Conservation (phyloP, 352 stramenopile genomes). For the Pythium brachiatum region DNA sequence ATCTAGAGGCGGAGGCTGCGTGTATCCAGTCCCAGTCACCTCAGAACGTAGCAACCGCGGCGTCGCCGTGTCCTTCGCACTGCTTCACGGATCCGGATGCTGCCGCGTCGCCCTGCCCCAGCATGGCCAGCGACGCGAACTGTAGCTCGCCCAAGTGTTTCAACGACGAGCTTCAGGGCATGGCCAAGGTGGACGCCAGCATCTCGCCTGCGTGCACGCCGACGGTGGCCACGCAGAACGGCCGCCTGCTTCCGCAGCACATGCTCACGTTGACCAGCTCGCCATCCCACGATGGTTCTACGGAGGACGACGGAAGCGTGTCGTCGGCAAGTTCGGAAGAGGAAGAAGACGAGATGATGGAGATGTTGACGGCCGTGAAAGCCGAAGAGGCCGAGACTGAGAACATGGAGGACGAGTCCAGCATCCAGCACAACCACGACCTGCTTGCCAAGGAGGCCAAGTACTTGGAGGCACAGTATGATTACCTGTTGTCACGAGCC, state of each 20-base stretch:
- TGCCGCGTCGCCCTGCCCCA: constrained; percentile 51
- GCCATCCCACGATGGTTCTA: constrained; percentile 37
- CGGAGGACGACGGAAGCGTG: constrained; percentile 28
- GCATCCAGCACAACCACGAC: constrained; percentile 47
- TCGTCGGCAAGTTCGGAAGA: constrained; percentile 12
- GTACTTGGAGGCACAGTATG: constrained; percentile 63
- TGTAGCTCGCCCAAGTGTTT: constrained; percentile 29
- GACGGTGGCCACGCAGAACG: constrained; percentile 16
- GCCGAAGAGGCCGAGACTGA: constrained; percentile 11
- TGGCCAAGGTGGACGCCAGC: constrained; percentile 38
- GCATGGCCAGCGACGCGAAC: constrained; percentile 22
- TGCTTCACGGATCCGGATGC: constrained; percentile 45
- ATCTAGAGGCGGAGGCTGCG: constrained; percentile 33
- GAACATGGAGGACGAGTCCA: constrained; percentile 14
- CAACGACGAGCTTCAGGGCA: constrained; percentile 22
- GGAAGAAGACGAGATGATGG: constrained; percentile 24
- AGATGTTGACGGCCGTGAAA: constrained; percentile 2
- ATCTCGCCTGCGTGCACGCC: constrained; percentile 34
- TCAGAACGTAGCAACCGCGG: constrained; percentile 12
- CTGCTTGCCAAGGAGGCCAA: constrained; percentile 68
- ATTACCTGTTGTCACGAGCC: constrained; percentile 53
- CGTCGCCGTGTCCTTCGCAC: constrained; percentile 36
- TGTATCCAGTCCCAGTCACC: constrained; percentile 15
- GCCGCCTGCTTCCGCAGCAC: neutral
- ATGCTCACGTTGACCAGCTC: constrained; percentile 23